Conservation (phyloP, 208 protist genomes). For the Trypanosoma congolense region DNA sequence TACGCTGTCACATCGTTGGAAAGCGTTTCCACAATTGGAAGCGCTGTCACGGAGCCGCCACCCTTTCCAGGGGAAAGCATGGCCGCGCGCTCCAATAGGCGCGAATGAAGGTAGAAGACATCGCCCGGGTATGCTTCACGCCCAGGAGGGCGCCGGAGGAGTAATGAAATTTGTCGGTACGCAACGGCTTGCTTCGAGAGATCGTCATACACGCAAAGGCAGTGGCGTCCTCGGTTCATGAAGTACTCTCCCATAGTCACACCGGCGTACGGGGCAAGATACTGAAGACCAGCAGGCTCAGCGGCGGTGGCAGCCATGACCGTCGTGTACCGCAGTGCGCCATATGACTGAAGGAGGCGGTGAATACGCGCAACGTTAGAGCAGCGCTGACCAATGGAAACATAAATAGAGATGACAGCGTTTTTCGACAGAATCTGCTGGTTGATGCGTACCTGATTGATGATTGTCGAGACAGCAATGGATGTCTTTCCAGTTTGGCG, state of each 20-base stretch:
- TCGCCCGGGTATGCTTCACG: constrained; percentile 93
- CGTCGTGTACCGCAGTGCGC: constrained; percentile 86
- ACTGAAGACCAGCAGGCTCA: constrained; percentile 88
- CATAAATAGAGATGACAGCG: constrained; percentile 91
- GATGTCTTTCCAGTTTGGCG: constrained; percentile 93
- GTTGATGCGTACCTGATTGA: constrained; percentile 92
- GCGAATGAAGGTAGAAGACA: constrained; percentile 94
- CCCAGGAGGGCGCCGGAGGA: constrained; percentile 88
- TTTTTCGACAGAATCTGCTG: constrained; percentile 83
- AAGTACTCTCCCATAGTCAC: constrained; percentile 92
- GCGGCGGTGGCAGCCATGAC: constrained; percentile 91
- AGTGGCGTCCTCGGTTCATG: constrained; percentile 89
- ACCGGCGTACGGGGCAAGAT: constrained; percentile 89
- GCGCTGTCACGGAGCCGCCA: constrained; percentile 86
- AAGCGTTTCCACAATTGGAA: constrained; percentile 92
- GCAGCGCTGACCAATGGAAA: constrained; percentile 91
- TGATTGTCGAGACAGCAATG: constrained; percentile 90
- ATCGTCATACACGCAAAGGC: constrained; percentile 92
- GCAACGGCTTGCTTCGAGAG: constrained; percentile 93
- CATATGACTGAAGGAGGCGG: constrained; percentile 72
- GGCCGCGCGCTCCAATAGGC: constrained; percentile 89
- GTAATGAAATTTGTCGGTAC: constrained; percentile 93
- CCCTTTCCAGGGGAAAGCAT: constrained; percentile 83
- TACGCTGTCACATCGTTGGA: constrained; percentile 93
- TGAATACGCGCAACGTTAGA: constrained; percentile 91